Evolutionary conservation across 78 protist species (phyloP), one percentile per base, ranked within the genome.

Genomic region (Monocercomonoides exilis): DNA sequence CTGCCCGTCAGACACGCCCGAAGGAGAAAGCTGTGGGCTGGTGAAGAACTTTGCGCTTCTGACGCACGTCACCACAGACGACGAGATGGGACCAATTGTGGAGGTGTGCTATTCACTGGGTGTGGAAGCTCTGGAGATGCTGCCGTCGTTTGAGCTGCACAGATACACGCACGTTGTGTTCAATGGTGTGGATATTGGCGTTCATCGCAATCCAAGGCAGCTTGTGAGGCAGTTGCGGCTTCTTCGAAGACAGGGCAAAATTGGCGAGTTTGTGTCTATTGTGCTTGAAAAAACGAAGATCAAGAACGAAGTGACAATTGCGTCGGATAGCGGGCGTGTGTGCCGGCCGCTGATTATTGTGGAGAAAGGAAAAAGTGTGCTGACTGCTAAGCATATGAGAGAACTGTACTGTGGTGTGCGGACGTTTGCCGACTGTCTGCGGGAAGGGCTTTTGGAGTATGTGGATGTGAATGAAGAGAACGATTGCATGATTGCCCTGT

Each of bases 1-100:
- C 3, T 98, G 99, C 85, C 99, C 99, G 32, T 70, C 96, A 0
- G 99, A 98, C 89, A 98, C 99, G 2, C 99, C 99, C 0, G 99
- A 98, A 87, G 99, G 99, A 0, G 99, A 98, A 85, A 85, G 94
- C 33, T 98, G 99, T 46, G 99, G 99, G 43, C 94, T 98, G 21
- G 99, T 97, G n/a, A 98, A 98, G 94, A 98, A 98, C 91, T 86
- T 98, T 33, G 96, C 99, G 43, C 94, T 97, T 32, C 89, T 97
- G 92, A 87, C 98, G 0, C 98, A 97, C 80, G 96, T 98, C 41
- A 97, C 99, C 0, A 94, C 94, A 0, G 98, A 96, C 88, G 92
- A 29, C n/a, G 85, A 81, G 21, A 11, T 33, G 82, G 46, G 0
- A n/a, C 91, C 91, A 6, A 63, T 96, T 33, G 42, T 44, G 2